A percentile compares a stretch with the other conserved stretches of the same genome.
phyloP scores from a whole-genome alignment of 2,329 filamentous ascomycete genomes.

The Coniochaeta hoffmannii region DNA sequence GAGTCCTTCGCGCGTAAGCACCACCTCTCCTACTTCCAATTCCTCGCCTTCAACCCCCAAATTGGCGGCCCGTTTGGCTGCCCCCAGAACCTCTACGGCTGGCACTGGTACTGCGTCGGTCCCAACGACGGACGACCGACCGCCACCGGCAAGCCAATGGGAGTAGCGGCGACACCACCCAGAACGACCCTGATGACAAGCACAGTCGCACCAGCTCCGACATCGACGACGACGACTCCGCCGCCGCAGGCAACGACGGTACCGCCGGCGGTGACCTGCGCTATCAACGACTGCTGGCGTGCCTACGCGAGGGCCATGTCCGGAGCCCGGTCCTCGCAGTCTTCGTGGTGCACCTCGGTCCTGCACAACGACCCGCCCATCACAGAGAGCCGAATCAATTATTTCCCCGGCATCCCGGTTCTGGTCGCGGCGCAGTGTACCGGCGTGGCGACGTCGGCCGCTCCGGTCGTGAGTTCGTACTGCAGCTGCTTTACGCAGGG shows the following conservation, averaged over 20 bases:
- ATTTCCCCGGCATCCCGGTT: slow-evolving; percentile 2
- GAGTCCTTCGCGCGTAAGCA: neutral
- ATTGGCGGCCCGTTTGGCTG: neutral
- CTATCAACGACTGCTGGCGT: slow-evolving; percentile 4
- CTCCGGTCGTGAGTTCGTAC: neutral
- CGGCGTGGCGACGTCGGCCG: neutral
- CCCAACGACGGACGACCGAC: neutral
- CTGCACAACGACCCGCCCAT: neutral
- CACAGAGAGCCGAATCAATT: neutral
- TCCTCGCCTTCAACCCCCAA: slow-evolving; percentile 6
- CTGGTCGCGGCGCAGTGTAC: neutral
- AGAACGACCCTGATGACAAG: neutral
- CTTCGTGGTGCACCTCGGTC: slow-evolving; percentile 3
- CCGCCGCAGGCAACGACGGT: neutral
- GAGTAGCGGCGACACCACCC: too few relatives aligned
- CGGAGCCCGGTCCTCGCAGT: neutral
- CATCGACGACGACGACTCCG: neutral
- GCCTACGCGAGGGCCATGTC: neutral
- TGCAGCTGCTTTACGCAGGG: neutral
- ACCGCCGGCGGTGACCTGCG: neutral
- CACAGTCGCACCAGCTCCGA: neutral
- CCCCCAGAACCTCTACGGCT: slow-evolving; percentile 3
- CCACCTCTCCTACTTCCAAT: neutral
- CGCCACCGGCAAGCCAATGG: neutral
- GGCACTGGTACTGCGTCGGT: slow-evolving; percentile 6